These are phyloP conservation scores for Chalciporus piperatoides DNA, from an alignment of 1,284 basidiomycete genomes.

Conservation along the genomic window DNA sequence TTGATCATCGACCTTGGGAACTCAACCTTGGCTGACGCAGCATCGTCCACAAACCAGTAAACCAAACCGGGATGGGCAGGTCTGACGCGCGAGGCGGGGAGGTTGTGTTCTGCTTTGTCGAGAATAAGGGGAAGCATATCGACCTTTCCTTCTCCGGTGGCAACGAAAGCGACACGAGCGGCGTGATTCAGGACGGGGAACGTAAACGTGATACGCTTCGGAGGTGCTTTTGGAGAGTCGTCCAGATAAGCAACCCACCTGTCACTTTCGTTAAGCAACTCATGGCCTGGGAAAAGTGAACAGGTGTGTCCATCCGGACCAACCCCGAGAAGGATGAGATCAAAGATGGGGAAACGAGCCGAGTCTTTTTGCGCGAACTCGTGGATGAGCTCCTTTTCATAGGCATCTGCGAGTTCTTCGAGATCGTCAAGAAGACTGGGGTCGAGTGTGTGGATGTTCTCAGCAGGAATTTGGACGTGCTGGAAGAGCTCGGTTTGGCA, in stretches of 20 bases:
- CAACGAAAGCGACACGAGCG: slow-evolving; percentile 82
- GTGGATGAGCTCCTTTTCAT: slow-evolving; percentile 88
- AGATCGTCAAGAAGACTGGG: slow-evolving; percentile 63
- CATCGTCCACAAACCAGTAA: slow-evolving; percentile 90
- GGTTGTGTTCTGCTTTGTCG: slow-evolving; percentile 72
- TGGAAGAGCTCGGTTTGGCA: slow-evolving; percentile 78
- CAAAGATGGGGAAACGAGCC: slow-evolving; percentile 92
- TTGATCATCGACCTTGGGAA: slow-evolving; percentile 55
- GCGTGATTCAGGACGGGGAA: slow-evolving; percentile 94
- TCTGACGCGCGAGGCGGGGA: slow-evolving; percentile 83
- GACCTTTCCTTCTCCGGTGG: slow-evolving; percentile 79
- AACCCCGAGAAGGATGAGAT: slow-evolving; percentile 91
- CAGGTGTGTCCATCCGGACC: slow-evolving; percentile 97
- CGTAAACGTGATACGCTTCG: slow-evolving; percentile 86
- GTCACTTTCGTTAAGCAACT: slow-evolving; percentile 79
- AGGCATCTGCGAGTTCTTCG: slow-evolving; percentile 87
- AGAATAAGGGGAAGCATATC: slow-evolving; percentile 74
- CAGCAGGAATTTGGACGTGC: slow-evolving; percentile 75
- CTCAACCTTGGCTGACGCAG: slow-evolving; percentile 63
- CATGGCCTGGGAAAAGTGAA: slow-evolving; percentile 92
- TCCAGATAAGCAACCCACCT: slow-evolving; percentile 94
- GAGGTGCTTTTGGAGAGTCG: slow-evolving; percentile 94
- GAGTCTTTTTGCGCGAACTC: slow-evolving; percentile 90
- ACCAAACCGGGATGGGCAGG: slow-evolving; percentile 80
- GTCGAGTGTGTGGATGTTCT: slow-evolving; percentile 88